These are phyloP conservation scores for Boeremia lycopersici DNA, from an alignment of 2,329 filamentous ascomycete species.

Conservation along the genomic window DNA sequence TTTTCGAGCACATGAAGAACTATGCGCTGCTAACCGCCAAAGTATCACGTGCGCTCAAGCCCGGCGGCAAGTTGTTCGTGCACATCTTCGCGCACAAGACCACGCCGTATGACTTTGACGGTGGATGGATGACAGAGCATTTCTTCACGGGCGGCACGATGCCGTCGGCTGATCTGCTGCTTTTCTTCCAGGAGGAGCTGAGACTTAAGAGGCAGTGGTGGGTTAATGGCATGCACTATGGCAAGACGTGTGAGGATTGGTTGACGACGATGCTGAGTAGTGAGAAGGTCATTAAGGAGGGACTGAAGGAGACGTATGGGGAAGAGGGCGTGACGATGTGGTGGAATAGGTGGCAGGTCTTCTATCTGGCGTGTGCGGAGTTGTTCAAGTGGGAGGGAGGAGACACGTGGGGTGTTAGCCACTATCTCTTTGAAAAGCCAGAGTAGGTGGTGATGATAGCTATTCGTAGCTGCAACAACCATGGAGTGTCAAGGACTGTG, in stretches of 20 bases:
- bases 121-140: constrained; percentile 75
- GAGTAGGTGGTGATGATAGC: constrained; percentile 13
- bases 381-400: constrained; percentile 69
- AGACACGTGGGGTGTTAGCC: constrained; percentile 70
- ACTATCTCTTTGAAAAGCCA: constrained; percentile 70
- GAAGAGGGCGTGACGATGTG: constrained; percentile 64
- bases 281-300: constrained; percentile 67
- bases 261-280: constrained; percentile 64
- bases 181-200: constrained; percentile 70
- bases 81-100: constrained; percentile 70
- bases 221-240: constrained; percentile 72
- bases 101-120: constrained; percentile 72
- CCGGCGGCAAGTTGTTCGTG: constrained; percentile 70
- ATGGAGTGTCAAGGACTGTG: neutral
- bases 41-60: constrained; percentile 63
- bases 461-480: neutral
- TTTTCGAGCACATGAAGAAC: constrained; percentile 81
- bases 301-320: constrained; percentile 69
- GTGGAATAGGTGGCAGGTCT: constrained; percentile 75
- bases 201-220: constrained; percentile 70
- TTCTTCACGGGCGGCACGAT: constrained; percentile 78
- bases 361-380: constrained; percentile 74
- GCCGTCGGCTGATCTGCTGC: constrained; percentile 69
- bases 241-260: constrained; percentile 74
- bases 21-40: constrained; percentile 72